Base-by-base conservation (phyloP, 164 flowering plant genomes). In the Cinnamomum chago region DNA sequence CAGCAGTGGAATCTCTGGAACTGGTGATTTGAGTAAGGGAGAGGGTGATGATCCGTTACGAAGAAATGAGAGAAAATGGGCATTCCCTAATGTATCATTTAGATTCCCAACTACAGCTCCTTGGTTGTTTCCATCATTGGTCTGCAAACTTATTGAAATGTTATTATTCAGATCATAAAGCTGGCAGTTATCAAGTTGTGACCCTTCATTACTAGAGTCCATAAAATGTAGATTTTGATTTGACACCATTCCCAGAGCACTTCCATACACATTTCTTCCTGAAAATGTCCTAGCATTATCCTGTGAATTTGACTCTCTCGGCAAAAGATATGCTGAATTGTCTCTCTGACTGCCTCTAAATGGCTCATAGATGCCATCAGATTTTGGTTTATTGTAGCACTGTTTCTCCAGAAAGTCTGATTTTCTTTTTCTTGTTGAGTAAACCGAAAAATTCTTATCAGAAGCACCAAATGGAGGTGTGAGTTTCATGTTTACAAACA, bases 401-500 rank as follows among this genome's bases (percentile, higher is more conserved):
- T 25, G 70, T 60, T 69, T 73, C 68, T 82, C 76, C 58, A 74
- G 70, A 58, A 77, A 35, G 14, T 25, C 13, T 35, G 77, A 60
- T 78, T 84, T 84, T 71, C 84, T 76, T 77, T 84, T 84, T 52
- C 81, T 75, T 35, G 79, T 67, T 22, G 77, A 65, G 18, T 68
- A 77, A 12, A 28, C 62, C 72, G 70, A 50, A 74, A 73, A 73
- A 62, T 75, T 70, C 25, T 20, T 27, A 68, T 28, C 66, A 67
- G 66, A 62, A 72, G 70, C 75, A 77, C 69, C 78, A 65, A 65
- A 50, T 23, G 65, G 68, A 68, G 82, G 64, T 47, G 60, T 35
- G 24, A 65, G 65, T 58, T 62, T 62, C 71, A 25, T 74, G 71
- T 71, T 68, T 27, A 67, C 75, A 65, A 73, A 14, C 23, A 75